A percentile compares a stretch with the other conserved stretches of the same genome.
Evolutionary conservation across 495 filamentous ascomycete genomes (phyloP).

Genomic region (Penicillium argentinense): DNA sequence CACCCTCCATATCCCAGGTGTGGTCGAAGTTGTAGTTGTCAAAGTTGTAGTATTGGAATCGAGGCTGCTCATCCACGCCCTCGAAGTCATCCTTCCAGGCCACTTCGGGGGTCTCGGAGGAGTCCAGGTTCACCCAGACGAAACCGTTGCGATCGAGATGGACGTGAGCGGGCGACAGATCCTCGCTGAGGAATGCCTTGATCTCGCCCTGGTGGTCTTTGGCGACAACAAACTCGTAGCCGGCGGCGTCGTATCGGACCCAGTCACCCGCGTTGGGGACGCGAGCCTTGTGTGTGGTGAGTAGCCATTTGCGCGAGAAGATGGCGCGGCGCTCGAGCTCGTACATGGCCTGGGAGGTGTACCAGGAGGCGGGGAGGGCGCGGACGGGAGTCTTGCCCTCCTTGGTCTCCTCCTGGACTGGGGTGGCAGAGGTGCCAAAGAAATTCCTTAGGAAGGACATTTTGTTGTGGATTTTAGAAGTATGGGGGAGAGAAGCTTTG

Average conservation of each 20-base stretch:
- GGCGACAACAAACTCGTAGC: conserved; percentile 44
- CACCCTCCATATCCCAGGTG: conserved; percentile 44
- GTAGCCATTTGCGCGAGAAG: conserved; percentile 49
- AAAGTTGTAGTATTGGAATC: conserved; percentile 45
- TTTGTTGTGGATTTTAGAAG: conserved; percentile 12
- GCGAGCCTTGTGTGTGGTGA: conserved; percentile 47
- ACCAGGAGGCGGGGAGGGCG: conserved; percentile 46
- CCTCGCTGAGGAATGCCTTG: conserved; percentile 50
- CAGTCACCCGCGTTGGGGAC: conserved; percentile 46
- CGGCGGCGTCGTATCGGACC: conserved; percentile 43
- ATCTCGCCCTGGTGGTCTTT: conserved; percentile 43
- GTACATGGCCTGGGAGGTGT: conserved; percentile 44
- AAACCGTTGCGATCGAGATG: conserved; percentile 48
- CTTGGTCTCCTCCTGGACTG: conserved; percentile 9
- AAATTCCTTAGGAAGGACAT: conserved; percentile 34
- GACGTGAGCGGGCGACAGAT: conserved; percentile 37
- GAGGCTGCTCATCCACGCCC: conserved; percentile 38
- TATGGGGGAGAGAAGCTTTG: conserved; percentile 23
- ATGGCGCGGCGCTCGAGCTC: conserved; percentile 49
- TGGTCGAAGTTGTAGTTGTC: conserved; percentile 48
- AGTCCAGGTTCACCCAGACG: conserved; percentile 50
- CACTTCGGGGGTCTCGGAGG: conserved; percentile 26
- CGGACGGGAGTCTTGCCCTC: conserved; percentile 30
- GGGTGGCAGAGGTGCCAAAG: conserved; percentile 24
- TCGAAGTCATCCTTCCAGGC: conserved; percentile 45